These are phyloP conservation scores for Coemansia sp. DNA, from an alignment of 192 early-diverging fungal species.

Conservation along the genomic window DNA sequence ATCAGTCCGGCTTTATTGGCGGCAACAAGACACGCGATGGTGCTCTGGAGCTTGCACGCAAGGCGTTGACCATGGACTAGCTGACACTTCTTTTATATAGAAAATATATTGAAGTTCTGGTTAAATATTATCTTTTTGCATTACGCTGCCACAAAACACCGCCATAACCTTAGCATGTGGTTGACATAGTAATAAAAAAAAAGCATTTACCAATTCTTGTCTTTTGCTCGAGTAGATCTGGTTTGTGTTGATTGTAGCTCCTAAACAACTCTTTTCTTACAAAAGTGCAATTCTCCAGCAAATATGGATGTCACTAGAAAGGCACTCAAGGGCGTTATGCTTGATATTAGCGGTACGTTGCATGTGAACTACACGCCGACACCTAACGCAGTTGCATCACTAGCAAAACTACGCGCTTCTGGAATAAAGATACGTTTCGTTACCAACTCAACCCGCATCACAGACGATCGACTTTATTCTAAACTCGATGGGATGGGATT, in stretches of 20 bases:
- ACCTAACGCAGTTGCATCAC: slow-evolving; percentile 63
- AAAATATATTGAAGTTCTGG: background rate
- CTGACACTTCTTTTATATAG: background rate
- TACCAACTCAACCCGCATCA: slow-evolving; percentile 88
- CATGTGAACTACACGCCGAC: slow-evolving; percentile 70
- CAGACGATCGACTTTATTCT: slow-evolving; percentile 55
- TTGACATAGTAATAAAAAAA: background rate
- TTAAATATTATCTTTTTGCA: slow-evolving; percentile 4
- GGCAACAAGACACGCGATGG: slow-evolving; percentile 78
- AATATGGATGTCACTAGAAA: background rate
- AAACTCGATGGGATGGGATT: slow-evolving; percentile 69
- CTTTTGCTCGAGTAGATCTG: background rate
- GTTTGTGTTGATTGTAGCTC: background rate
- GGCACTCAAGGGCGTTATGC: slow-evolving; percentile 59
- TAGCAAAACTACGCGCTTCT: slow-evolving; percentile 60
- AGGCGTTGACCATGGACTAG: slow-evolving; percentile 48
- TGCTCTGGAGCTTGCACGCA: slow-evolving; percentile 60
- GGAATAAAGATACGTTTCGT: slow-evolving; percentile 67
- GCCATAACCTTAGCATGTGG: background rate
- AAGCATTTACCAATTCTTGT: background rate
- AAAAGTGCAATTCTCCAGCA: background rate
- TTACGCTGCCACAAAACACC: background rate
- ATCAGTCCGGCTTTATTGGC: slow-evolving; percentile 84
- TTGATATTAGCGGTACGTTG: slow-evolving; percentile 79
- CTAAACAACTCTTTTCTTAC: background rate